Evolutionary conservation across 1,284 basidiomycete genomes (phyloP).

Genomic region (Tilletia indica): DNA sequence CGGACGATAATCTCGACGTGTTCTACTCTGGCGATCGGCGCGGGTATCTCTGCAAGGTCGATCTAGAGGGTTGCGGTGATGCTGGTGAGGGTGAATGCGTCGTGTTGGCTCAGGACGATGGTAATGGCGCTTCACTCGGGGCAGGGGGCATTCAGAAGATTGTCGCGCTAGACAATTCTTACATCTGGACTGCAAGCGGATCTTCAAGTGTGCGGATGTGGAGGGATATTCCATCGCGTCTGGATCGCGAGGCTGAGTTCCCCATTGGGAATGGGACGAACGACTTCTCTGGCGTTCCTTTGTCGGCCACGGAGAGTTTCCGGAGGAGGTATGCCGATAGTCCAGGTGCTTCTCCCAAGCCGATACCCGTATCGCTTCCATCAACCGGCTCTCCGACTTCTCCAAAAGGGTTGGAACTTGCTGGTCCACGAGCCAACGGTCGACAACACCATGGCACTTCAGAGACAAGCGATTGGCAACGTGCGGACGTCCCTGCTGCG

Average conservation of each 20-base stretch:
- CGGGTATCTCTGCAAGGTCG: conserved; percentile 83
- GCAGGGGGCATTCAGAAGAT: conserved; percentile 76
- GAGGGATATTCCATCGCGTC: conserved; percentile 62
- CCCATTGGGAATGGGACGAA: conserved; percentile 23
- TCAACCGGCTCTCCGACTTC: neutral
- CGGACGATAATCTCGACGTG: conserved; percentile 68
- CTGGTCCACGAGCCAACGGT: neutral
- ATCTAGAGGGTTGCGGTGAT: conserved; percentile 77
- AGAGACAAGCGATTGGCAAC: neutral
- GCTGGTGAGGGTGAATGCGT: conserved; percentile 85
- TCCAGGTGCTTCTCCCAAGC: neutral
- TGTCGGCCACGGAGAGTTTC: neutral
- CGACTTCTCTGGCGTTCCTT: neutral
- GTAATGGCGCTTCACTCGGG: conserved; percentile 20
- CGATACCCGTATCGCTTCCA: neutral
- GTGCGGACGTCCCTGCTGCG: conserved; percentile 46
- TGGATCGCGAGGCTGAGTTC: conserved; percentile 36
- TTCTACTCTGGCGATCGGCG: conserved; percentile 96
- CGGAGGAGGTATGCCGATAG: neutral
- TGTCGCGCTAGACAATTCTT: conserved; percentile 76
- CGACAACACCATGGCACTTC: neutral
- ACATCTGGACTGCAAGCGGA: conserved; percentile 87
- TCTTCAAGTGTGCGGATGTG: conserved; percentile 78
- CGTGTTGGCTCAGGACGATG: conserved; percentile 64
- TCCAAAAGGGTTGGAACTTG: neutral